These are phyloP conservation scores for Mortierella polycephala DNA, from an alignment of 371 early-diverging fungal genomes.

Conservation along the genomic window DNA sequence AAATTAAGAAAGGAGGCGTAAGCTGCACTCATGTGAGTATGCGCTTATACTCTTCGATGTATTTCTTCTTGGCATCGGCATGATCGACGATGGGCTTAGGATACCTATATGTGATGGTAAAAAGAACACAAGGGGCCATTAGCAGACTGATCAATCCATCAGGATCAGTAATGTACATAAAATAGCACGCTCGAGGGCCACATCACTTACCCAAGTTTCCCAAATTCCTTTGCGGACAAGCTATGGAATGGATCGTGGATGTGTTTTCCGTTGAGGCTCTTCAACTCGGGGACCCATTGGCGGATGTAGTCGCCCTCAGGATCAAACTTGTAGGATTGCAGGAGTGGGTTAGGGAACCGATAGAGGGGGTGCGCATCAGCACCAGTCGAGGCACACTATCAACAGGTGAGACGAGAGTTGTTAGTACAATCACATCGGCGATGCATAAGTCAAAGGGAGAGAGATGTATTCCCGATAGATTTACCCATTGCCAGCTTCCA, in stretches of 20 bases:
- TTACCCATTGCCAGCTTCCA: constrained; percentile 83
- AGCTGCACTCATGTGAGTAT: neutral
- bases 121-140: neutral
- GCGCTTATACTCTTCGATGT: constrained; percentile 49
- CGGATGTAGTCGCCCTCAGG: constrained; percentile 61
- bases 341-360: constrained; percentile 69
- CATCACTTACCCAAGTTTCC: constrained; percentile 48
- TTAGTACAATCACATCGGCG: neutral
- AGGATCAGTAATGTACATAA: neutral
- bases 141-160: too few relatives aligned
- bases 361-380: constrained; percentile 77
- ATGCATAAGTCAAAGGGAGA: neutral
- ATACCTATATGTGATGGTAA: constrained; percentile 42
- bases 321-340: constrained; percentile 63
- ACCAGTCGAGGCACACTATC: constrained; percentile 67
- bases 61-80: constrained; percentile 49
- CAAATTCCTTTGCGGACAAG: constrained; percentile 53
- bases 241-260: constrained; percentile 57
- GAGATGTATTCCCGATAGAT: neutral
- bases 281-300: constrained; percentile 63
- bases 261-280: constrained; percentile 26
- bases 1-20: neutral
- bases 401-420: neutral
- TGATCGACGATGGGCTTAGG: constrained; percentile 70
- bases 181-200: neutral